These are phyloP conservation scores for Akanthomyces muscarius DNA, from an alignment of 2,329 filamentous ascomycete genomes.

Conservation along the genomic window DNA sequence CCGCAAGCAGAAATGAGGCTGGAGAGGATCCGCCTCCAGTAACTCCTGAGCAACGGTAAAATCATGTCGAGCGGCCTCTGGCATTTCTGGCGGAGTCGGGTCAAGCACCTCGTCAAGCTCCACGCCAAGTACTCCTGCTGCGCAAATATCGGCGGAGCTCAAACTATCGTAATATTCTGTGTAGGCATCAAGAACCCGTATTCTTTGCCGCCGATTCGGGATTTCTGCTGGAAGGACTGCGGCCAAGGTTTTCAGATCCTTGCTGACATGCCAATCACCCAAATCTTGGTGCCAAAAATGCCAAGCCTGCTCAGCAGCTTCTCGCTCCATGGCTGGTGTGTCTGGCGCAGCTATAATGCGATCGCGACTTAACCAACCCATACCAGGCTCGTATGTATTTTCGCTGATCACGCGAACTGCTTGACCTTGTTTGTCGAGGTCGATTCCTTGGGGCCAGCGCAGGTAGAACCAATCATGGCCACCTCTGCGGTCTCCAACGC, in stretches of 20 bases:
- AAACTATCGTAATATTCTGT: conserved; percentile 54
- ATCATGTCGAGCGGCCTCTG: conserved; percentile 45
- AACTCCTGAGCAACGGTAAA: conserved; percentile 45
- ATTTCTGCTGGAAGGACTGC: conserved; percentile 21
- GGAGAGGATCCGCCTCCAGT: conserved; percentile 41
- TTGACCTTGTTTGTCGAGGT: conserved; percentile 63
- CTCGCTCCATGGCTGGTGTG: conserved; percentile 50
- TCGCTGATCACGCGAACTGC: conserved; percentile 75
- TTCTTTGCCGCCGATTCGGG: conserved; percentile 24
- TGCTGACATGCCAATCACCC: conserved; percentile 50
- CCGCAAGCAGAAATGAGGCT: conserved; percentile 28
- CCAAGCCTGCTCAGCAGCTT: conserved; percentile 62
- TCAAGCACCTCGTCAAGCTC: conserved; percentile 54
- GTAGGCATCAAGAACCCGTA: conserved; percentile 45
- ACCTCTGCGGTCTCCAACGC: conserved; percentile 80
- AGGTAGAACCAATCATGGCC: conserved; percentile 88
- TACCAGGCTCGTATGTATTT: conserved; percentile 70
- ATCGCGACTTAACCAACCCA: conserved; percentile 73
- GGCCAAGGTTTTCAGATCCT: conserved; percentile 39
- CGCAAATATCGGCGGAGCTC: conserved; percentile 63
- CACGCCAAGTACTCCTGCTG: conserved; percentile 43
- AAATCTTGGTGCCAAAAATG: conserved; percentile 64
- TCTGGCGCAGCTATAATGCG: conserved; percentile 35
- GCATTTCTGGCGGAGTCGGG: conserved; percentile 55
- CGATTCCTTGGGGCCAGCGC: conserved; percentile 68